Conservation (phyloP, 352 stramenopile genomes). For the Globisporangium splendens region DNA sequence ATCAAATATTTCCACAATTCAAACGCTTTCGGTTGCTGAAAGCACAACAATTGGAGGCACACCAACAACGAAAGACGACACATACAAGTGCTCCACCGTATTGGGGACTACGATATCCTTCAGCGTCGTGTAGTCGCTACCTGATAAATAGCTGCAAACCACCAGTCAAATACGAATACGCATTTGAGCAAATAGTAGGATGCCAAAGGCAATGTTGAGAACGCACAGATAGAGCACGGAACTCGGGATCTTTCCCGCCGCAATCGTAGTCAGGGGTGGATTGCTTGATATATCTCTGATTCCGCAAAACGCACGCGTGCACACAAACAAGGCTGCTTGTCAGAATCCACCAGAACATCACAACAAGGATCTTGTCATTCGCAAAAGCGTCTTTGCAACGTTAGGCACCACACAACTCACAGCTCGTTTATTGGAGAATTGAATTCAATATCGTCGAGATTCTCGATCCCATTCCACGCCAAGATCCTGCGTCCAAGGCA, state of each 20-base stretch:
- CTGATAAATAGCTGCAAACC: not conserved
- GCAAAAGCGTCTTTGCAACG: no score
- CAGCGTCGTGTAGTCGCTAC: not conserved
- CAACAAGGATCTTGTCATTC: no score
- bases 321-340: no score
- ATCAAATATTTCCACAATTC: not conserved
- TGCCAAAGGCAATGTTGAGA: no score
- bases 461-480: slow-evolving; percentile 1
- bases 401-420: not conserved
- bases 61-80: not conserved
- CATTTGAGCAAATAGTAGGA: no score
- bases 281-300: slow-evolving; percentile 6
- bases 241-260: not conserved
- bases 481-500: slow-evolving; percentile 1
- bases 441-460: slow-evolving; percentile 1
- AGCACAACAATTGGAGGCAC: not conserved
- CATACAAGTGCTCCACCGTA: not conserved
- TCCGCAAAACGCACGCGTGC: no score
- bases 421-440: slow-evolving; percentile 5
- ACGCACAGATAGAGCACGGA: slow-evolving; percentile 3
- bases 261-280: not conserved
- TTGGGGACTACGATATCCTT: not conserved
- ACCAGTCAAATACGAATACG: no score
- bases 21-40: no score
- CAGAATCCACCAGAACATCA: not conserved